Evolutionary conservation across 108 stramenopile genomes (phyloP).

Genomic region (Cyclotella choctawhatcheeana): DNA sequence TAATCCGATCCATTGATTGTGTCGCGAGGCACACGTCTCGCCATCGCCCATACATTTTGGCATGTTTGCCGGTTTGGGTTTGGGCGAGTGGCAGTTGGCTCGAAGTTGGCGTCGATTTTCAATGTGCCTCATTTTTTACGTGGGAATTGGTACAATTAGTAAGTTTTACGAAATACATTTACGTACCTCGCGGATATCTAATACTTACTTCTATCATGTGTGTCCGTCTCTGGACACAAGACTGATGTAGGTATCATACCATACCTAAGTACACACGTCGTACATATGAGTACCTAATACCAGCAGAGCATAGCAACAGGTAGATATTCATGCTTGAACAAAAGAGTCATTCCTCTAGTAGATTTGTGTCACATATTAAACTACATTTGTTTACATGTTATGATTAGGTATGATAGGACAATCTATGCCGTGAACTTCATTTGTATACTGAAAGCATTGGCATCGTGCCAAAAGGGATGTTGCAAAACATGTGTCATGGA

Average conservation of each 20-base stretch:
- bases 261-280: too few species aligned
- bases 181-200: too few species aligned
- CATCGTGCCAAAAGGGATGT: constrained; percentile 53
- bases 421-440: too few species aligned
- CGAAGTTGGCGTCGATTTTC: not conserved
- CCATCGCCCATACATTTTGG: constrained; percentile 9
- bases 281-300: too few species aligned
- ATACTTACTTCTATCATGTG: not conserved
- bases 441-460: constrained; percentile 15
- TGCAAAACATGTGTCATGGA: constrained; percentile 59
- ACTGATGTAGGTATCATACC: too few species aligned
- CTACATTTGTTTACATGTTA: not conserved
- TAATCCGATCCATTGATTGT: not conserved
- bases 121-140: not conserved
- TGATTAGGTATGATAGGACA: too few species aligned
- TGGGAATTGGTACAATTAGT: not conserved
- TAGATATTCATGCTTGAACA: too few species aligned
- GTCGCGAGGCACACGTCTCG: not conserved
- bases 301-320: too few species aligned
- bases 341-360: too few species aligned
- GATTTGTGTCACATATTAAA: too few species aligned
- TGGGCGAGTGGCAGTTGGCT: constrained; percentile 16
- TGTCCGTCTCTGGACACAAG: too few species aligned
- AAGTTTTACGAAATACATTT: too few species aligned
- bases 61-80: constrained; percentile 1